Evolutionary conservation across 352 stramenopile genomes (phyloP).

Genomic region (Pythium phragmitis): DNA sequence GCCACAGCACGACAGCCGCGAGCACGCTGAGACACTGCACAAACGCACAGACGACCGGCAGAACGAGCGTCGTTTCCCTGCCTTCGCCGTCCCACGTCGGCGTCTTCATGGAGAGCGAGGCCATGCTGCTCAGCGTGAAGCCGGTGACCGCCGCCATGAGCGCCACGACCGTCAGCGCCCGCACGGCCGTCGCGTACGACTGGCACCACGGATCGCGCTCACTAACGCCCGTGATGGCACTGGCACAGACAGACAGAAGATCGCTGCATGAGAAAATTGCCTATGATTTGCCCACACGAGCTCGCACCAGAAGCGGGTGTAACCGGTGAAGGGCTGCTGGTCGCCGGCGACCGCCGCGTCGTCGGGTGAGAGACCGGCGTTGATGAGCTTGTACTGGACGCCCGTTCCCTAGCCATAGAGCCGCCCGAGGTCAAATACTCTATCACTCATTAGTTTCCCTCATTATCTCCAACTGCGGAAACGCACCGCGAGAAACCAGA

Average conservation of each 20-base stretch:
- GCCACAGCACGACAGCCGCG: slow-evolving; percentile 55
- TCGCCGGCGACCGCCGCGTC: slow-evolving; percentile 6
- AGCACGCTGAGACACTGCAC: slow-evolving; percentile 41
- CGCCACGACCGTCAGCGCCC: slow-evolving; percentile 49
- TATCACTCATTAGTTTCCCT: background rate
- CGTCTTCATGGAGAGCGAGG: slow-evolving; percentile 51
- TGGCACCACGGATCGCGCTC: slow-evolving; percentile 68
- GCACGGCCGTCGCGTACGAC: slow-evolving; percentile 39
- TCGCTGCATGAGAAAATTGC: background rate
- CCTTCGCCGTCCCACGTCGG: slow-evolving; percentile 76
- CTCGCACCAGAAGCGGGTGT: slow-evolving; percentile 25
- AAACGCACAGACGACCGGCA: slow-evolving; percentile 53
- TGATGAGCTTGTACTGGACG: slow-evolving; percentile 83
- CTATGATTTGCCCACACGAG: too few species aligned
- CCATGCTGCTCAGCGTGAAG: slow-evolving; percentile 56
- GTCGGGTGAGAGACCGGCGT: slow-evolving; percentile 45
- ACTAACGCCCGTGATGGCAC: slow-evolving; percentile 19
- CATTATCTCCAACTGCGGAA: background rate
- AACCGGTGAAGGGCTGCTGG: slow-evolving; percentile 27
- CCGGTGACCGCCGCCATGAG: slow-evolving; percentile 55
- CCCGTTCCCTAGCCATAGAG: slow-evolving; percentile 44
- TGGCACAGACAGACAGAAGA: background rate
- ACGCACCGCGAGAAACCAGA: slow-evolving; percentile 63
- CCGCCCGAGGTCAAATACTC: background rate
- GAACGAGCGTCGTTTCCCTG: slow-evolving; percentile 52